Percentiles rank a stretch among this genome's conserved stretches.
These are phyloP conservation scores for Vaccinium corymbosum DNA, from an alignment of 148 eudicot genomes.

Conservation along the genomic window DNA sequence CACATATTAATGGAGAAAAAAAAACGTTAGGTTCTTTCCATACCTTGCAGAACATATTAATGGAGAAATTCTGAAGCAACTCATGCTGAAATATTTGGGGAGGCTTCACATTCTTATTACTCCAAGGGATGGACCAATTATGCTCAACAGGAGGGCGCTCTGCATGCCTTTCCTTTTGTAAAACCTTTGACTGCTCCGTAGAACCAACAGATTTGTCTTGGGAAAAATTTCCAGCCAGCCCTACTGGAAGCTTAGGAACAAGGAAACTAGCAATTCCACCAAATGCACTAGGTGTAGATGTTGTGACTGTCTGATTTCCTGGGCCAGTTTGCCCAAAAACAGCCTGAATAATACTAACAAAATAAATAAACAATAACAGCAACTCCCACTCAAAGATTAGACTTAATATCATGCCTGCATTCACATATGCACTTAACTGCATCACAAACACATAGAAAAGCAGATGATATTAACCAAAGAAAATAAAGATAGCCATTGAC, in stretches of 20 bases:
- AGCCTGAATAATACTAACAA: conserved; percentile 41
- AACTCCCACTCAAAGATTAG: background rate
- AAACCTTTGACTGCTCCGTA: conserved; percentile 53
- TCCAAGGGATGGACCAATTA: conserved; percentile 85
- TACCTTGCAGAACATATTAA: conserved; percentile 99
- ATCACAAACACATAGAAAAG: background rate
- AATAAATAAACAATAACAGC: background rate
- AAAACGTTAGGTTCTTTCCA: background rate
- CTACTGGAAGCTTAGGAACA: conserved; percentile 86
- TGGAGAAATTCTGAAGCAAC: conserved; percentile 86
- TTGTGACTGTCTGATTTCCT: conserved; percentile 52
- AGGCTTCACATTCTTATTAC: conserved; percentile 39
- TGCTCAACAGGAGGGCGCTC: conserved; percentile 93
- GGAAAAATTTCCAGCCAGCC: conserved; percentile 58
- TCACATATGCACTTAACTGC: conserved; percentile 7
- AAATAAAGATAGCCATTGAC: conserved; percentile 19
- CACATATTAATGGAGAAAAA: background rate
- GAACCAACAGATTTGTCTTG: conserved; percentile 56
- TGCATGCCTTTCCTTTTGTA: conserved; percentile 84
- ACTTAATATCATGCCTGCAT: background rate
- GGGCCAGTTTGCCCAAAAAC: conserved; percentile 71
- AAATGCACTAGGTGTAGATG: conserved; percentile 74
- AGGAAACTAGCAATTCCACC: conserved; percentile 98
- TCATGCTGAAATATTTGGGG: conserved; percentile 99
- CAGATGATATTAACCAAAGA: conserved; percentile 6